Base-by-base conservation (phyloP, 768 basidiomycete genomes). In the Coprinopsis marcescibilis region DNA sequence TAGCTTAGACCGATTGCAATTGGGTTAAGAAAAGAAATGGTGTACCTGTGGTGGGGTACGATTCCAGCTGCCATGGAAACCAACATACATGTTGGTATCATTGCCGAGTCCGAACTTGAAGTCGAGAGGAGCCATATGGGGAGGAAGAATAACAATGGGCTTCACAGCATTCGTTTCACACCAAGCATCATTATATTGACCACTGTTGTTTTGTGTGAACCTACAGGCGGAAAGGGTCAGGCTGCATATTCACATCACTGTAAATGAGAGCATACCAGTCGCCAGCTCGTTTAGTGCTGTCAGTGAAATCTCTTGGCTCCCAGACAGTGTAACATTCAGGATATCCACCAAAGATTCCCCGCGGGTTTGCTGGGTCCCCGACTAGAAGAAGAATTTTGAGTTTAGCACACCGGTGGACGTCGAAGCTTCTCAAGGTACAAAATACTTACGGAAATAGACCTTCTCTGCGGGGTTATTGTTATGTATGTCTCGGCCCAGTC, bases 111-210 rank as follows among this genome's bases (percentile, higher is more conserved):
- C 49, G 30, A 55, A 52, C 45, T 55, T 55, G 35, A 55, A 47
- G 37, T 55, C 54, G 13, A 55, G 49, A 19, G 54, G 54, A n/a
- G 54, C 52, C 32, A 45, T 45, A 32, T 55, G 54, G 23, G 54
- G 54, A 12, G 47, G 52, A 17, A 55, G 36, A 3, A 55, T 27
- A 7, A 48, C n/a, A 0, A 25, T 20, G 21, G 54, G 51, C 42
- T 47, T 49, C 6, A 41, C 42, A 8, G 52, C 49, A 25, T 52
- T 50, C 14, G 39, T 26, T 20, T 32, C 15, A 44, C 51, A 55
- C 51, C 52, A 52, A 6, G 43, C 46, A 38, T 52, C 51, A 26
- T 49, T 52, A 29, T 53, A 42, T 3, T 36, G 34, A 44, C 32
- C 46, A 34, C 52, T 55, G 29, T 52, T 52, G 19, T 52, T 34